Base-by-base conservation (phyloP, 192 early-diverging fungal genomes). In the Coemansia furcata region DNA sequence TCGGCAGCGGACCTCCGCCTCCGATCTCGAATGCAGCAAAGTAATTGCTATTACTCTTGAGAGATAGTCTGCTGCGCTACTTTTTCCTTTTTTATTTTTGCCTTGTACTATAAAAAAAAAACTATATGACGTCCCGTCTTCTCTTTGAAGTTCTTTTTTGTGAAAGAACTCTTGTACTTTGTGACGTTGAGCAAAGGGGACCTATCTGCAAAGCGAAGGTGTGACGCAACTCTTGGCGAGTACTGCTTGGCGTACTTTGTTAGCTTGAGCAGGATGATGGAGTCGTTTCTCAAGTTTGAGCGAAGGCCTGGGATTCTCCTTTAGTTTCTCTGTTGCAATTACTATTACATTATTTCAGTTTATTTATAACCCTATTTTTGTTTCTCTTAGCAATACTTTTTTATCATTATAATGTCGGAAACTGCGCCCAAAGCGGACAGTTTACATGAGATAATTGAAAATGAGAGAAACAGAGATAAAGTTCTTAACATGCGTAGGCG, bases 21-120 rank as follows among this genome's bases (percentile, higher is more conserved):
- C 44, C 59, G 9, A 60, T 61, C 38, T 60, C 57, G 6, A 76
- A 66, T n/a, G 59, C 69, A 0, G 69, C 69, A 63, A 67, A 71
- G 39, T 76, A 68, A 43, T 36, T 39, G 1, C 7, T 36, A n/a
- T 33, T 21, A 36, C n/a, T 26, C 26, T 33, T 10, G 21, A 23
- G 29, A 23, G 6, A 17, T 21, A 4, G 26, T 50, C 2, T 36
- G n/a, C 5, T 36, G n/a, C 35, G 6, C 19, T 35, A 23, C 36
- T 23, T 29, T 54, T 40, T 36, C 37, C 26, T 43, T 29, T 21
- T 26, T n/a, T n/a, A n/a, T n/a, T n/a, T n/a, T n/a, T n/a, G n/a
- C 46, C 19, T 30, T 57, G 65, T 55, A 67, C 10, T 30, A 58
- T 58, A 59, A 6, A 52, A 58, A 63, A 57, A n/a, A 58, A 30